Evolutionary conservation across 768 basidiomycete genomes (phyloP).

Genomic region (Auricularia heimuer): DNA sequence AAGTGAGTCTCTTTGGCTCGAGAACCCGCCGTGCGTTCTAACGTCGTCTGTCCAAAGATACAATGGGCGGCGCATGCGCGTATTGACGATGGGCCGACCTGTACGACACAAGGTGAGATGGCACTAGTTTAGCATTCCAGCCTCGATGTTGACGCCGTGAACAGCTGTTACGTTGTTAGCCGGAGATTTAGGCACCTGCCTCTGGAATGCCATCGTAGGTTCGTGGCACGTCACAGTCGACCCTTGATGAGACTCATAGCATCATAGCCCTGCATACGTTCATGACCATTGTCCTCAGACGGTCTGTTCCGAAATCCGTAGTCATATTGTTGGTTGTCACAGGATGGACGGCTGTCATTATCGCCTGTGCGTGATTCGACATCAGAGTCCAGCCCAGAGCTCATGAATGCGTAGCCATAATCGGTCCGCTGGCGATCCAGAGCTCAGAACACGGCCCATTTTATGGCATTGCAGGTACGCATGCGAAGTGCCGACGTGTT

Average conservation of each 20-base stretch:
- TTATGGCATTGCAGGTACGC: neutral
- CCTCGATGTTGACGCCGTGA: too few species aligned
- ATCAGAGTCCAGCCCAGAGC: neutral
- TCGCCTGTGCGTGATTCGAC: neutral
- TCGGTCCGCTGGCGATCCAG: neutral
- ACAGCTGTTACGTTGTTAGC: neutral
- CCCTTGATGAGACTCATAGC: too few species aligned
- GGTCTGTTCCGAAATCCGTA: neutral
- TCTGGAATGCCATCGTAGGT: neutral
- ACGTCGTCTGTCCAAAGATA: neutral
- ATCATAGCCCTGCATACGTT: neutral
- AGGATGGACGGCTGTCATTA: neutral
- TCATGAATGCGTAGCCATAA: neutral
- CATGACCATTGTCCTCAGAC: neutral
- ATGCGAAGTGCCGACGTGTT: neutral
- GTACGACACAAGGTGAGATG: slow-evolving; percentile 8
- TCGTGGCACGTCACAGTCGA: too few species aligned
- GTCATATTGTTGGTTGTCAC: neutral
- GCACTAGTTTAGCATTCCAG: too few species aligned
- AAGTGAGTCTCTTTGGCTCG: neutral
- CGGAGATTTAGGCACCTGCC: neutral
- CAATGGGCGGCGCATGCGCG: slow-evolving; percentile 8
- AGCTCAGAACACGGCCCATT: neutral
- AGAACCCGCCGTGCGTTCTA: neutral
- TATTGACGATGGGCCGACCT: slow-evolving; percentile 6